Conservation (phyloP, 805 yeast genomes). For the Candida ulmi region DNA sequence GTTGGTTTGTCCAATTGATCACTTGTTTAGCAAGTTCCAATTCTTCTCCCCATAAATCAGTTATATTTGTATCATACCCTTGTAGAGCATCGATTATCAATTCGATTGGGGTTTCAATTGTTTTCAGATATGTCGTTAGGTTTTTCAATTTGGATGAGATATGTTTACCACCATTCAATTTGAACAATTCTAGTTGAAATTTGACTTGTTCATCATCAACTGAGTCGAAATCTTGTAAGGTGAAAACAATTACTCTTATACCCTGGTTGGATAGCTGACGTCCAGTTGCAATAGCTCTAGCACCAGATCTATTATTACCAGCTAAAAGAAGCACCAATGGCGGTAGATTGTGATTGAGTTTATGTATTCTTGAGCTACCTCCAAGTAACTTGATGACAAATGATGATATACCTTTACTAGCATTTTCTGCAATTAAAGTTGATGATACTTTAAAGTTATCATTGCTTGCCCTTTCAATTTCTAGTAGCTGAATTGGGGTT, state of each 20-base stretch:
- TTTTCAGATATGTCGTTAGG: slow-evolving; percentile 32
- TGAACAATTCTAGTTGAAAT: slow-evolving; percentile 50
- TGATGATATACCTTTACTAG: slow-evolving; percentile 60
- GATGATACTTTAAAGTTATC: slow-evolving; percentile 48
- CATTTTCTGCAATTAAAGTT: slow-evolving; percentile 50
- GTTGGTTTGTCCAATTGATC: slow-evolving; percentile 61
- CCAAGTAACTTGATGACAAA: slow-evolving; percentile 60
- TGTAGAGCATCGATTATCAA: slow-evolving; percentile 78
- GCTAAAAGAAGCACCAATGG: slow-evolving; percentile 68
- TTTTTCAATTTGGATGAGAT: slow-evolving; percentile 29
- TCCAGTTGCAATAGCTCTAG: slow-evolving; percentile 71
- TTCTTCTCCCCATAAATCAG: slow-evolving; percentile 44
- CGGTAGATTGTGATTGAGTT: slow-evolving; percentile 69
- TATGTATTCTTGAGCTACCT: slow-evolving; percentile 59
- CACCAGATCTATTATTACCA: slow-evolving; percentile 74
- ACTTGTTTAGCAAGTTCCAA: slow-evolving; percentile 35
- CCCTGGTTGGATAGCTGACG: slow-evolving; percentile 74
- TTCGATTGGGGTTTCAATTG: slow-evolving; percentile 70
- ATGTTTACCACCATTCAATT: slow-evolving; percentile 66
- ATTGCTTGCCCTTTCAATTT: slow-evolving; percentile 56
- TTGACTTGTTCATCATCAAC: slow-evolving; percentile 26
- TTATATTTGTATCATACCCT: slow-evolving; percentile 69
- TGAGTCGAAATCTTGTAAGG: slow-evolving; percentile 7
- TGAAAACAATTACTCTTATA: slow-evolving; percentile 48
- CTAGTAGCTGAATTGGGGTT: slow-evolving; percentile 74